Percentiles rank a stretch among this genome's conserved stretches.
phyloP scores from a whole-genome alignment of 2,329 filamentous ascomycete genomes.

The Penicillium vulpinum region DNA sequence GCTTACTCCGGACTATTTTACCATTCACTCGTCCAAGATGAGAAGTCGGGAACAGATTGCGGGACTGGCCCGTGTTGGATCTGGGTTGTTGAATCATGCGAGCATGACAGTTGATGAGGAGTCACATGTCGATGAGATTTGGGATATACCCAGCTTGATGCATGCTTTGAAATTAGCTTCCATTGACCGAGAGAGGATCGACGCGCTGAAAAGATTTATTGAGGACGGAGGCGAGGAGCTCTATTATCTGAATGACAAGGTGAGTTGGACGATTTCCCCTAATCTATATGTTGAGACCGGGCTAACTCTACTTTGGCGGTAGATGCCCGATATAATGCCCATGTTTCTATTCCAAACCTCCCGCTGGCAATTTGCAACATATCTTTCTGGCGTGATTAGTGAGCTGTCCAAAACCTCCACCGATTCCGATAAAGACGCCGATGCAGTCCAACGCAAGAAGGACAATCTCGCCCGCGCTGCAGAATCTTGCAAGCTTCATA shows the following conservation, averaged over 20 bases:
- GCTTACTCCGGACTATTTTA: slow-evolving; percentile 77
- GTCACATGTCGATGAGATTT: slow-evolving; percentile 53
- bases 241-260: slow-evolving; percentile 66
- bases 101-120: slow-evolving; percentile 49
- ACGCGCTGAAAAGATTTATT: slow-evolving; percentile 80
- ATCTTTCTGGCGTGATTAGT: slow-evolving; percentile 66
- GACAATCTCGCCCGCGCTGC: slow-evolving; percentile 73
- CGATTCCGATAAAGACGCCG: slow-evolving; percentile 45
- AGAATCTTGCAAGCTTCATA: slow-evolving; percentile 74
- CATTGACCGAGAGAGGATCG: slow-evolving; percentile 90
- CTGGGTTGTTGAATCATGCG: slow-evolving; percentile 37
- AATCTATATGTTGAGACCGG: background rate
- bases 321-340: slow-evolving; percentile 83
- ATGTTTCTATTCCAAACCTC: slow-evolving; percentile 89
- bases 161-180: slow-evolving; percentile 65
- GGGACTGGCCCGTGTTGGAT: slow-evolving; percentile 29
- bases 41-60: slow-evolving; percentile 44
- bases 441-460: slow-evolving; percentile 52
- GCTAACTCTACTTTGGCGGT: background rate
- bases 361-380: slow-evolving; percentile 70
- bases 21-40: slow-evolving; percentile 61
- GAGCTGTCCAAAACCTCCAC: slow-evolving; percentile 50
- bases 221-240: slow-evolving; percentile 73
- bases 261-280: slow-evolving; percentile 26
- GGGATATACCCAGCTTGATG: slow-evolving; percentile 69